Conservation (phyloP, 805 yeast species). For the Phaffomyces antillensis region DNA sequence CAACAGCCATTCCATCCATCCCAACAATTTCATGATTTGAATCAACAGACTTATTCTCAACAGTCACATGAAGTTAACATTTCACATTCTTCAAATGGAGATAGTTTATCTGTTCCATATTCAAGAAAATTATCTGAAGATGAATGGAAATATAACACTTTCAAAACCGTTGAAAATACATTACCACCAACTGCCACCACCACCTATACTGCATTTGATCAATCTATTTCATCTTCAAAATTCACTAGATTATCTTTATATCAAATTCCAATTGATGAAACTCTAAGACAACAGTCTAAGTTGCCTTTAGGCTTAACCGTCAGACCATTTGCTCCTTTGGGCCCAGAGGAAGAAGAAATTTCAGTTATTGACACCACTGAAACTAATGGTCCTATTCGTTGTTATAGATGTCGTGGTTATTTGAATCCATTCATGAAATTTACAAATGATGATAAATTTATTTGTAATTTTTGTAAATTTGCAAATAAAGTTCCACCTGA, state of each 20-base stretch:
- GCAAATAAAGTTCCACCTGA: slow-evolving; percentile 62
- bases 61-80: background rate
- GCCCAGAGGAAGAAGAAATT: slow-evolving; percentile 42
- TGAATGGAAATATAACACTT: slow-evolving; percentile 30
- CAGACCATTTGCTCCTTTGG: slow-evolving; percentile 73
- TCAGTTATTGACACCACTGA: slow-evolving; percentile 59
- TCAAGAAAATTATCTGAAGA: slow-evolving; percentile 12
- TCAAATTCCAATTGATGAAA: slow-evolving; percentile 70
- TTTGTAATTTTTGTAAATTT: slow-evolving; percentile 84
- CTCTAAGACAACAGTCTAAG: slow-evolving; percentile 57
- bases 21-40: background rate
- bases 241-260: slow-evolving; percentile 75
- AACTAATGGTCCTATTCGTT: slow-evolving; percentile 69
- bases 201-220: slow-evolving; percentile 63
- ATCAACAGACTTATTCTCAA: slow-evolving; percentile 2
- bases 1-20: background rate
- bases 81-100: slow-evolving; percentile 2
- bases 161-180: slow-evolving; percentile 68
- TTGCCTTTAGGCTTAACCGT: slow-evolving; percentile 78
- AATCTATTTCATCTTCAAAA: slow-evolving; percentile 79
- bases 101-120: slow-evolving; percentile 14
- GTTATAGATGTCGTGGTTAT: slow-evolving; percentile 87
- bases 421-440: slow-evolving; percentile 76
- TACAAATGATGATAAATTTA: slow-evolving; percentile 52
- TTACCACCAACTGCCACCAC: slow-evolving; percentile 75